Conservation (phyloP, 305 asterid genomes). For the Rubia peregrina region DNA sequence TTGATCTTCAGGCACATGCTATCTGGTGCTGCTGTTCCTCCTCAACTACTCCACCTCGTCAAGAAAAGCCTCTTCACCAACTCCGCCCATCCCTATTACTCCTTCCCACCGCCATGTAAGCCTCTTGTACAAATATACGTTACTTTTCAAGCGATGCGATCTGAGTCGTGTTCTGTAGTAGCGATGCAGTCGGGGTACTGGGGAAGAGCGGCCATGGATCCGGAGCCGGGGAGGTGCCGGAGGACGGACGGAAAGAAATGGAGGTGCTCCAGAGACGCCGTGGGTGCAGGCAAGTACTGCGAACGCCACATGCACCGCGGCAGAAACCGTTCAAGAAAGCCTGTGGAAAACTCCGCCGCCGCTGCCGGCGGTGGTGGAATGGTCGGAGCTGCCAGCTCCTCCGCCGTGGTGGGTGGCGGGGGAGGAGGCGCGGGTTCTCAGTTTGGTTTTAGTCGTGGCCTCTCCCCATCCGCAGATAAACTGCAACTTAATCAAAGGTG, state of each 20-base stretch:
- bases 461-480: conserved; percentile 57
- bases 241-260: conserved; percentile 96
- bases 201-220: conserved; percentile 85
- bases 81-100: conserved; percentile 34
- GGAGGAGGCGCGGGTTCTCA: conserved; percentile 16
- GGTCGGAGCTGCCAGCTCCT: conserved; percentile 23
- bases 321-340: conserved; percentile 97
- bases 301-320: conserved; percentile 91
- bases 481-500: conserved; percentile 62
- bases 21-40: conserved; percentile 72
- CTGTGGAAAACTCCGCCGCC: conserved; percentile 76
- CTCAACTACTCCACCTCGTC: conserved; percentile 60
- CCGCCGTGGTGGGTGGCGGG: conserved; percentile 16
- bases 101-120: conserved; percentile 55
- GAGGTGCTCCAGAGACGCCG: conserved; percentile 94
- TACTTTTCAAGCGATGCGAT: not conserved
- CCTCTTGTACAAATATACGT: not conserved
- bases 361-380: conserved; percentile 13
- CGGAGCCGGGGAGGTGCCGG: conserved; percentile 96
- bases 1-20: conserved; percentile 71
- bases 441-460: conserved; percentile 38
- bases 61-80: conserved; percentile 53
- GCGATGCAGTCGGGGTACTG: conserved; percentile 77
- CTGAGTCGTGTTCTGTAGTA: conserved; percentile 12
- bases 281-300: conserved; percentile 77